Evolutionary conservation across 257 asterid genomes (phyloP), one percentile per base, ranked within the genome.

Genomic region (Mitragyna speciosa): DNA sequence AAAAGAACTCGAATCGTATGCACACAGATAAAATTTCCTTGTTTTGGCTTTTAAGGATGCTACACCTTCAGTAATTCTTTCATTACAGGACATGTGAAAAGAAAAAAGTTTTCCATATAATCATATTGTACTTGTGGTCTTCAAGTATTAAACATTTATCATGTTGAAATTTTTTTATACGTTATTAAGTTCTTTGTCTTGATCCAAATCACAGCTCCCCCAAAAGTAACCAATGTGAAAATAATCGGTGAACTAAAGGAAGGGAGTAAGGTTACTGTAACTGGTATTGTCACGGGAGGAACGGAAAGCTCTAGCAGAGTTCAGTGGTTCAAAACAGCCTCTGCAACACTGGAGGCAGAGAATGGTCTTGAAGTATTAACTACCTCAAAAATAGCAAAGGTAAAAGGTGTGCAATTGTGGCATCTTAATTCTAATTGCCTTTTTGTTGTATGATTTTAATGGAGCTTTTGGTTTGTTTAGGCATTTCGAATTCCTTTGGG

Each of bases 231-330:
- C 65, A 85, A 88, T 84, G 79, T 91, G 87, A 96, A 96, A 89
- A 90, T 96, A 89, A 89, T 94, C 87, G 99, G 99, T 78, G 99
- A 92, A 80, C 81, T 96, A 82, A 91, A 81, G 91, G 99, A 96
- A 83, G 99, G 98, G 79, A 91, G 97, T 88, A 93, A 96, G 89
- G 88, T 96, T 71, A 91, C 95, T 76, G 97, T 88, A 77, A 86
- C 95, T 56, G 98, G 98, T 84, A 90, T 92, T 72, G 97, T 96
- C 79, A 96, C 96, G 9, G 99, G 98, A 81, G 99, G 99, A 83
- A 96, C 97, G 47, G 99, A 96, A 90, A 97, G 95, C 48, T 94
- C 98, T 79, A 96, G 99, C 88, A 91, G 97, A 86, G 99, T 96
- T 84, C 98, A 96, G 83, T 96, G 99, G 99, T 96, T 96, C 87